Conservation (phyloP, 805 yeast species). For the Suhomyces sp. region DNA sequence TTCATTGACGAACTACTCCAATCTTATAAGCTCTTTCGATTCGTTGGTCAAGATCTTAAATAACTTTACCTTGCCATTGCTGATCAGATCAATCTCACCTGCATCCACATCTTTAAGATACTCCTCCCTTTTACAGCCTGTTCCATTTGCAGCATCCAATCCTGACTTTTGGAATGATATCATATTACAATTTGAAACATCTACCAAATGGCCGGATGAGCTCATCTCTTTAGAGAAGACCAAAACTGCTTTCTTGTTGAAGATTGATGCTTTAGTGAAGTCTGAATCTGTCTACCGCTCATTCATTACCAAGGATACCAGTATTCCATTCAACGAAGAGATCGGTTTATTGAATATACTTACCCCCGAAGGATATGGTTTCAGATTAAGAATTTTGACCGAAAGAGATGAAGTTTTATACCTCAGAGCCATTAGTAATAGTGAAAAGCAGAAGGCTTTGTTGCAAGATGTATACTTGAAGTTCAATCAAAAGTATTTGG, state of each 20-base stretch:
- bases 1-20: constrained; percentile 26
- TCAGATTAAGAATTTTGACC: constrained; percentile 70
- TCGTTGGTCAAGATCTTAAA: constrained; percentile 47
- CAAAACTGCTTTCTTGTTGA: constrained; percentile 83
- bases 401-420: constrained; percentile 82
- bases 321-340: constrained; percentile 64
- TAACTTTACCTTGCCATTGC: constrained; percentile 60
- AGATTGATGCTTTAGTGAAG: constrained; percentile 46
- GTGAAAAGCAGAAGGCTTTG: constrained; percentile 58
- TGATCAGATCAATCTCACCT: constrained; percentile 70
- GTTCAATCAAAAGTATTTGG: constrained; percentile 65
- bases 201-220: constrained; percentile 96
- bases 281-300: constrained; percentile 57
- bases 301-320: constrained; percentile 61
- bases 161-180: constrained; percentile 81
- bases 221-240: constrained; percentile 79
- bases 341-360: constrained; percentile 61
- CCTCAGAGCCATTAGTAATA: constrained; percentile 66
- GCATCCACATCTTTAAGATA: constrained; percentile 73
- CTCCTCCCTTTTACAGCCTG: constrained; percentile 76
- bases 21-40: constrained; percentile 46
- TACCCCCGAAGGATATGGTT: constrained; percentile 89
- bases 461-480: constrained; percentile 62
- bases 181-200: constrained; percentile 82
- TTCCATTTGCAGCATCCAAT: constrained; percentile 71